Conservation (phyloP, 2,329 filamentous ascomycete species). For the Stachybotrys chartarum region DNA sequence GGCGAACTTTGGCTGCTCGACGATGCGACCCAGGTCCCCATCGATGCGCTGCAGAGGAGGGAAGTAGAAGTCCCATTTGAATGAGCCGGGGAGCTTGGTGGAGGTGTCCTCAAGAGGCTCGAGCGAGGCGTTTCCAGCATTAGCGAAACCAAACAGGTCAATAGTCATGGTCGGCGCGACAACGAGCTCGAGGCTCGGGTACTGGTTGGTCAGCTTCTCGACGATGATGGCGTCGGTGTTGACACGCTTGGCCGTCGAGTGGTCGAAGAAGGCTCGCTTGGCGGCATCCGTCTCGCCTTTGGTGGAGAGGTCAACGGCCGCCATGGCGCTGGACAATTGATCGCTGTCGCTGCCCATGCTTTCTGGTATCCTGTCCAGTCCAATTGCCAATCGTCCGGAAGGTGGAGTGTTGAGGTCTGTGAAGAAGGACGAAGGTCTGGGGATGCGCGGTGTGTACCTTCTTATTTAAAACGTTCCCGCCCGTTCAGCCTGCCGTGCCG, state of each 20-base stretch:
- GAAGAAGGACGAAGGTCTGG: too few relatives aligned
- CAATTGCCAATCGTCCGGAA: too few relatives aligned
- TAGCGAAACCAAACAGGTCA: constrained; percentile 35
- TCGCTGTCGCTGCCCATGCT: too few relatives aligned
- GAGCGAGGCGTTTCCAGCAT: constrained; percentile 27
- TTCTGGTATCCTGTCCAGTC: too few relatives aligned
- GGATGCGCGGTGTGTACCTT: too few relatives aligned
- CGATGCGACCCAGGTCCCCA: constrained; percentile 26
- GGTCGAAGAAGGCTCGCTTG: constrained; percentile 19
- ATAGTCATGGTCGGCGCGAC: constrained; percentile 19
- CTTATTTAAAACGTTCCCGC: too few relatives aligned
- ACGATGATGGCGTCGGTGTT: constrained; percentile 36
- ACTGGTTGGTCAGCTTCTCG: constrained; percentile 30
- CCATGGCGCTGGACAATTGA: too few relatives aligned
- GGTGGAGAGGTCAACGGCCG: too few relatives aligned
- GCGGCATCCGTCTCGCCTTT: too few relatives aligned
- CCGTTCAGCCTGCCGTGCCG: too few relatives aligned
- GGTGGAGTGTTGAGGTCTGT: too few relatives aligned
- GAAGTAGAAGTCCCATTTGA: constrained; percentile 30
- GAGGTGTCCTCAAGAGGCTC: constrained; percentile 18
- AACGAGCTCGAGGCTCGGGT: constrained; percentile 34
- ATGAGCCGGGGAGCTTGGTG: constrained; percentile 22
- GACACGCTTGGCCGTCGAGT: constrained; percentile 31
- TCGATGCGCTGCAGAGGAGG: constrained; percentile 33
- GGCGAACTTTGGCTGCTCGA: constrained; percentile 24